These are phyloP conservation scores for Gossypium lobatum DNA, from an alignment of 441 rosid species.

Conservation along the genomic window DNA sequence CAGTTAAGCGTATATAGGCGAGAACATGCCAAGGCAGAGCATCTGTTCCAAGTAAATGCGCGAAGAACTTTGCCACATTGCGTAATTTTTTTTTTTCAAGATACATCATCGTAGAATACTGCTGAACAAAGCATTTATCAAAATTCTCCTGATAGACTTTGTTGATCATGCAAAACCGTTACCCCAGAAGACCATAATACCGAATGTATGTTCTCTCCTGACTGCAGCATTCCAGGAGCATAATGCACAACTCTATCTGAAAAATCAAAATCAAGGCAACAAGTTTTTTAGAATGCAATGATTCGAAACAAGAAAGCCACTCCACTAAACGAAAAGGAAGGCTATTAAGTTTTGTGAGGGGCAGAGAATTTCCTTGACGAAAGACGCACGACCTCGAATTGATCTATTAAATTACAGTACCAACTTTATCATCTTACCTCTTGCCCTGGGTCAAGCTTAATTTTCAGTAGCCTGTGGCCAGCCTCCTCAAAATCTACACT, in stretches of 20 bases:
- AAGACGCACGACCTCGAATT: background rate
- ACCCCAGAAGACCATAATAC: conserved; percentile 79
- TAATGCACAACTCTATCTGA: conserved; percentile 85
- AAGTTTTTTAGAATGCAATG: background rate
- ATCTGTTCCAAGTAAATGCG: conserved; percentile 80
- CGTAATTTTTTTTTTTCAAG: conserved; percentile 84
- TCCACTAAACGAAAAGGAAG: background rate
- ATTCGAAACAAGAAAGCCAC: background rate
- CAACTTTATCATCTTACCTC: conserved; percentile 48
- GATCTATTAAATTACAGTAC: background rate
- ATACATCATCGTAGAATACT: conserved; percentile 88
- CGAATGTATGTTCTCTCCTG: conserved; percentile 90
- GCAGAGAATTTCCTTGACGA: background rate
- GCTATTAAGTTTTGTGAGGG: background rate
- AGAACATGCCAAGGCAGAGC: conserved; percentile 91
- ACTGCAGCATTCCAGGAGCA: conserved; percentile 92
- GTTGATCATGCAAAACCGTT: conserved; percentile 89
- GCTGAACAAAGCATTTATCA: conserved; percentile 80
- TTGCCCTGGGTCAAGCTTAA: conserved; percentile 90
- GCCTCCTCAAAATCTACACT: conserved; percentile 98
- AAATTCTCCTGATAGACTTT: conserved; percentile 79
- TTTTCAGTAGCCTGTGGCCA: conserved; percentile 85
- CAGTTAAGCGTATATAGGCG: conserved; percentile 69
- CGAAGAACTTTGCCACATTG: conserved; percentile 85
- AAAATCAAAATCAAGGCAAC: conserved; percentile 12